Conservation (phyloP, 1,139 yeast genomes). For the Geotrichum restrictum region DNA sequence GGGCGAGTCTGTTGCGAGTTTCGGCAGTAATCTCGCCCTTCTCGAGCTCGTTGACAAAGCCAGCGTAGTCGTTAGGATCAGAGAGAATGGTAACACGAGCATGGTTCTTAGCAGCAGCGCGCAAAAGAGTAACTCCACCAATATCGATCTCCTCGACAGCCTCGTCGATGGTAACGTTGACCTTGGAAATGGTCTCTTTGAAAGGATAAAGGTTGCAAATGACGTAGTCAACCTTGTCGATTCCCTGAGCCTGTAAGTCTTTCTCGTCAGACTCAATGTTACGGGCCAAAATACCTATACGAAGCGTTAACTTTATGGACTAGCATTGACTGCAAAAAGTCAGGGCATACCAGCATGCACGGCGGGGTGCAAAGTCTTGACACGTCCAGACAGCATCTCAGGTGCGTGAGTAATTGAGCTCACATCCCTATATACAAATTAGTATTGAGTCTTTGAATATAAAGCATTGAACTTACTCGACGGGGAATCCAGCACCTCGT, state of each 20-base stretch:
- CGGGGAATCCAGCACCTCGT: constrained; percentile 97
- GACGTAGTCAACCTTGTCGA: constrained; percentile 92
- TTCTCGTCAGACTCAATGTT: constrained; percentile 83
- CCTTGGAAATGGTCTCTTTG: constrained; percentile 94
- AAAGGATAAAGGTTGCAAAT: constrained; percentile 97
- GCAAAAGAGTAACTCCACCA: constrained; percentile 93
- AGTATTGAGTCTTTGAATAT: background rate
- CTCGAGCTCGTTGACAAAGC: constrained; percentile 71
- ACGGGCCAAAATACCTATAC: constrained; percentile 70
- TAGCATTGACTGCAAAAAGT: background rate
- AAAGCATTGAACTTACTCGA: constrained; percentile 45
- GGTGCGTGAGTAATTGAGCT: constrained; percentile 95
- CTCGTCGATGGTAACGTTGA: constrained; percentile 91
- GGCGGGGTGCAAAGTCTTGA: constrained; percentile 96
- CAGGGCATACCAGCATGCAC: constrained; percentile 75
- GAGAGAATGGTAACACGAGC: constrained; percentile 90
- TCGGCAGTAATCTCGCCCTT: constrained; percentile 63
- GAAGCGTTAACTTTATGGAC: background rate
- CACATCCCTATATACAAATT: constrained; percentile 51
- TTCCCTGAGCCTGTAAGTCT: constrained; percentile 81
- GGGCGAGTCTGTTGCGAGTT: constrained; percentile 77
- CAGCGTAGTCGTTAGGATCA: constrained; percentile 89
- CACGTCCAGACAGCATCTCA: constrained; percentile 98
- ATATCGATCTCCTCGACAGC: constrained; percentile 98
- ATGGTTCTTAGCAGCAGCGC: constrained; percentile 99